Percentiles rank a stretch among this genome's conserved stretches.
Conservation (phyloP, 345 rosid genomes). For the Salix arbutifolia region DNA sequence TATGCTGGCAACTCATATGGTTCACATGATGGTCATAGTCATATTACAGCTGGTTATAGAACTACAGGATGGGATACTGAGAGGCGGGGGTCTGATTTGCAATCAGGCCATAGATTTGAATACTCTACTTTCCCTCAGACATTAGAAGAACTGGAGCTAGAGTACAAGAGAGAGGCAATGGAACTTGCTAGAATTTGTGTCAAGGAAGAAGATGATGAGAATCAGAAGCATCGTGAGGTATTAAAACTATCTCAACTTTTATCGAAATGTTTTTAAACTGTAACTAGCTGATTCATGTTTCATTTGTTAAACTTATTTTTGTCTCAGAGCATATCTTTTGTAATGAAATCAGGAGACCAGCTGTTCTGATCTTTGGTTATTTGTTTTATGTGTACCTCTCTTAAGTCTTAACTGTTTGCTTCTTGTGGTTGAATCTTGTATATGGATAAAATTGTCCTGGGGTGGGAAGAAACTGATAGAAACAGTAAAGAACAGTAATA, state of each 20-base stretch:
- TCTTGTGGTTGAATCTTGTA: neutral
- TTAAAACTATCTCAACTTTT: constrained; percentile 19
- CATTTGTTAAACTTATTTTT: neutral
- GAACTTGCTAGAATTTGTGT: constrained; percentile 72
- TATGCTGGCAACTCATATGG: constrained; percentile 65
- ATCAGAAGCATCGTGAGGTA: constrained; percentile 95
- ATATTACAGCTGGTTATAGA: constrained; percentile 56
- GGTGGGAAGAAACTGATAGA: neutral
- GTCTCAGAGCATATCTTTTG: neutral
- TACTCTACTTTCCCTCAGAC: constrained; percentile 57
- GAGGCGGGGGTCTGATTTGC: constrained; percentile 63
- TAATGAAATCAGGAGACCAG: neutral
- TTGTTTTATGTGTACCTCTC: neutral
- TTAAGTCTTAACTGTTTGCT: neutral
- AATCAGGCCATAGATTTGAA: constrained; percentile 62
- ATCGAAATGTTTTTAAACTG: neutral
- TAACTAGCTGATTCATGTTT: neutral
- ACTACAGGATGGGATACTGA: constrained; percentile 71
- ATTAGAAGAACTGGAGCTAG: constrained; percentile 76
- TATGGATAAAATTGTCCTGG: neutral
- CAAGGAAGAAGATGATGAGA: constrained; percentile 95
- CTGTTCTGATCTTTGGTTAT: neutral
- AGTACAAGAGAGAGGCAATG: constrained; percentile 66
- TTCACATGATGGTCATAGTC: constrained; percentile 66
- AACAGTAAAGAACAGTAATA: neutral